Conservation (phyloP, 352 stramenopile species). For the Globisporangium heterothallicum region DNA sequence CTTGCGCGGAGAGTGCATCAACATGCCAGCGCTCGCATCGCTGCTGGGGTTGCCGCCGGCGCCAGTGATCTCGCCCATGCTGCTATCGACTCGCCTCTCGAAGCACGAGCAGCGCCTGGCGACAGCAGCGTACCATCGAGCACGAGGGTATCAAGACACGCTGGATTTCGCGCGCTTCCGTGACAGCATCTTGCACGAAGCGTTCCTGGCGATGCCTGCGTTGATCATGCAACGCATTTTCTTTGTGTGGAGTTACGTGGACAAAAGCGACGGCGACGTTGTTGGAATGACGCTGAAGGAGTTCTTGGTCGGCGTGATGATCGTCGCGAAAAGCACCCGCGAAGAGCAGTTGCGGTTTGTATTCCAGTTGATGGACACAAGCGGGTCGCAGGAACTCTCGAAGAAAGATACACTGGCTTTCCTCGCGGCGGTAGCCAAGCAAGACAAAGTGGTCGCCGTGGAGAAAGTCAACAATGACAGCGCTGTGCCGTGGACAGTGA, state of each 20-base stretch:
- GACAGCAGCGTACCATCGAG: conserved; percentile 34
- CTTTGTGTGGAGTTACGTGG: conserved; percentile 25
- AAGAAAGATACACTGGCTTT: conserved; percentile 24
- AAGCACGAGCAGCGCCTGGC: conserved; percentile 19
- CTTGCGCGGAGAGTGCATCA: no score
- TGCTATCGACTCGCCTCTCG: conserved; percentile 19
- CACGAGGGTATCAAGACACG: conserved; percentile 24
- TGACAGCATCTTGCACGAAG: conserved; percentile 32
- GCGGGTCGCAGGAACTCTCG: conserved; percentile 12
- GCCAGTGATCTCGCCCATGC: conserved; percentile 19
- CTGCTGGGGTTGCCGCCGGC: conserved; percentile 16
- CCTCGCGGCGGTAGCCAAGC: conserved; percentile 10
- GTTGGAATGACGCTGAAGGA: conserved; percentile 24
- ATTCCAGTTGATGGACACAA: conserved; percentile 32
- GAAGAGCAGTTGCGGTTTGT: conserved; percentile 41
- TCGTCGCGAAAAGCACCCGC: conserved; percentile 25
- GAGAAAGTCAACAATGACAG: background rate
- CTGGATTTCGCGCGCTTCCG: conserved; percentile 30
- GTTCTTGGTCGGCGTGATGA: conserved; percentile 29
- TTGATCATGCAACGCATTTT: conserved; percentile 31
- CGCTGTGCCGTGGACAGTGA: conserved; percentile 10
- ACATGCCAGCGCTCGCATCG: conserved; percentile 14
- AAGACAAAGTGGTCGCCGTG: conserved; percentile 17
- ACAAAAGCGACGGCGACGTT: background rate
- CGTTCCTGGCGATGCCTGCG: conserved; percentile 24